Evolutionary conservation across 768 basidiomycete genomes (phyloP), one percentile per base, ranked within the genome.

Genomic region (Rhizopogon sp.): DNA sequence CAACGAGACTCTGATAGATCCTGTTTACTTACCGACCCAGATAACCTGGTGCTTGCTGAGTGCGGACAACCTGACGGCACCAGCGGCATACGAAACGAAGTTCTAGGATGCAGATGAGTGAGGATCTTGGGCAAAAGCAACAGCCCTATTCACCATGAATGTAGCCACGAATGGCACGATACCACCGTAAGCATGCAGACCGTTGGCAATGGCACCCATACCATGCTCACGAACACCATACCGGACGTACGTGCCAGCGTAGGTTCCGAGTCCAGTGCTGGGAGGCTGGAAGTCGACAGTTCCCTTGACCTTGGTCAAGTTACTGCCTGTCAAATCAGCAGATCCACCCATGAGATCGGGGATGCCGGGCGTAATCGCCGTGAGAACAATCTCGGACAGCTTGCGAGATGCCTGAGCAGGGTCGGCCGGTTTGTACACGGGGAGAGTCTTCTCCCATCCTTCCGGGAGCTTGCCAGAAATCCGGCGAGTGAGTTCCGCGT

Each of bases 201-300:
- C 94, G 70, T 97, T 97, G 61, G 87, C 91, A 64, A 98, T 93
- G 53, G 94, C 95, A 64, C 88, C 90, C 94, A 97, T 98, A 62
- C 79, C 95, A 72, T 98, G 95, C 72, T 98, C 95, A 72, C 95
- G 90, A 55, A 98, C 93, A 82, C 95, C 95, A 75, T 89, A 98
- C 53, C 94, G 89, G 69, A 98, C 84, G 71, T 98, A 97, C 45
- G 86, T 88, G 51, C 95, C 95, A 54, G 83, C 73, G 72, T 93
- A 96, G 56, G 70, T 79, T 56, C 95, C 95, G 43, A 96, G 79
- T 33, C 84, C 84, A 17, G 91, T 94, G 74, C 78, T 84, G 17
- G 90, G 88, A 41, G 82, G 89, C 72, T 98, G 95, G 86, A 98
- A 96, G 74, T 98, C 95, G 56, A 84, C 76, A n/a, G 80, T 80